These are phyloP conservation scores for Canavalia ensiformis DNA, from an alignment of 306 rosid genomes.

Conservation along the genomic window DNA sequence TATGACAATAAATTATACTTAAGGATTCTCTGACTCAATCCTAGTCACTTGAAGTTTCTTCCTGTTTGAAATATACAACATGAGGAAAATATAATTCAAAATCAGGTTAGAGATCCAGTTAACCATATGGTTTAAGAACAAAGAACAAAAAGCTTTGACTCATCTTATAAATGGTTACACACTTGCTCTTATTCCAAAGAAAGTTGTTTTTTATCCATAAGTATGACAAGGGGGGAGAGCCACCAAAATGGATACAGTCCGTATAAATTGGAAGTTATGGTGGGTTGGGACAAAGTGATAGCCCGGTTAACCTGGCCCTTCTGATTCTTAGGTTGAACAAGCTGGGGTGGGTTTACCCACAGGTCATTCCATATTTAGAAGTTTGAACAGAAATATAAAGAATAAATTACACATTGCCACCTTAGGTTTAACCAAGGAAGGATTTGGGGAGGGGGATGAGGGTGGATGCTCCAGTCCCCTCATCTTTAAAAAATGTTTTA, in stretches of 20 bases:
- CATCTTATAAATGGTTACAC: background rate
- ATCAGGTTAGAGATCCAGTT: background rate
- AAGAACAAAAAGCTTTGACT: background rate
- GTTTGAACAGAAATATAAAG: too few species aligned
- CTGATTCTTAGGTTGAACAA: too few species aligned
- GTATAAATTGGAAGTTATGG: too few species aligned
- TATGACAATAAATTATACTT: background rate
- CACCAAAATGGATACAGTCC: background rate
- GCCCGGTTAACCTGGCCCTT: background rate
- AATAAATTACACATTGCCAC: too few species aligned
- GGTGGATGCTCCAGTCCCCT: too few species aligned
- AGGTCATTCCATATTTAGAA: too few species aligned
- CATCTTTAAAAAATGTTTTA: too few species aligned
- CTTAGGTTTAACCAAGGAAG: too few species aligned
- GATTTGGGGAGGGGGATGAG: too few species aligned
- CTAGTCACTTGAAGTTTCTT: constrained; percentile 11
- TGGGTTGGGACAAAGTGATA: background rate
- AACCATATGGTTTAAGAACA: background rate
- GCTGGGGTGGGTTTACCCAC: too few species aligned
- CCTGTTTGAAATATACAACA: constrained; percentile 34
- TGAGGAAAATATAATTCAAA: constrained; percentile 19
- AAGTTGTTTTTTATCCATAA: background rate
- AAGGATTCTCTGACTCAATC: constrained; percentile 4
- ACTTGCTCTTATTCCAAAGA: background rate
- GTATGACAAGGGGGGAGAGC: background rate